Evolutionary conservation across 352 stramenopile genomes (phyloP), one percentile per base, ranked within the genome.

Genomic region (Phytopythium cucurbitacearum): DNA sequence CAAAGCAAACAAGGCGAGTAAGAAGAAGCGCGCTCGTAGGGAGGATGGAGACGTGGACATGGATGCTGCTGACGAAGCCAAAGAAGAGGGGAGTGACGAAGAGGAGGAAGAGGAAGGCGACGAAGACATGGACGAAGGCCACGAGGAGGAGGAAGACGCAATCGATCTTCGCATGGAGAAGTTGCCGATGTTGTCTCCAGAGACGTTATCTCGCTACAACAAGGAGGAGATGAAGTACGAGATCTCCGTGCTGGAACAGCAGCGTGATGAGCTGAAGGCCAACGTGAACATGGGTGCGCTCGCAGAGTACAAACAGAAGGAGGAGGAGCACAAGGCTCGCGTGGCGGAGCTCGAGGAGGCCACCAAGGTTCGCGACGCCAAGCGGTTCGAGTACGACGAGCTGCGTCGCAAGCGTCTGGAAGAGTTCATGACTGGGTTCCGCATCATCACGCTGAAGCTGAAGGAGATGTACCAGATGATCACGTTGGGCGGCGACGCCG

Each of bases 391-490:
- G 54, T 98, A 98, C 67, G 97, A 99, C 54, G 91, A 98, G 38
- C 81, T 99, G 28, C 91, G 97, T 39, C 89, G 94, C 43, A 89
- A 98, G 61, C 92, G 98, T 15, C 80, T 99, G 21, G 95, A 98
- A 51, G 97, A 98, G 69, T 99, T 99, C 67, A 99, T 99, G 97
- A 84, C 94, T 28, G 98, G 98, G 7, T 99, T 99, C 73, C 92
- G 91, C 34, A 67, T 82, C 16, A 99, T 99, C 73, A 99, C 97
- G 33, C 81, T 99, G 40, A 99, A 99, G 68, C 80, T 99, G 15
- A 99, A 99, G 80, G 98, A 99, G 64, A 99, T 99, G 97, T 99
- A 99, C 64, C 96, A 99, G 74, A 99, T 99, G 94, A 97, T 98
- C 60, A 98, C 94, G 7, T 76, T 98, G 8, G 94, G 94, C 34